Percentiles rank a stretch among this genome's conserved stretches.
Evolutionary conservation across 2,329 filamentous ascomycete genomes (phyloP).

Genomic region (Alternaria gansuensis): DNA sequence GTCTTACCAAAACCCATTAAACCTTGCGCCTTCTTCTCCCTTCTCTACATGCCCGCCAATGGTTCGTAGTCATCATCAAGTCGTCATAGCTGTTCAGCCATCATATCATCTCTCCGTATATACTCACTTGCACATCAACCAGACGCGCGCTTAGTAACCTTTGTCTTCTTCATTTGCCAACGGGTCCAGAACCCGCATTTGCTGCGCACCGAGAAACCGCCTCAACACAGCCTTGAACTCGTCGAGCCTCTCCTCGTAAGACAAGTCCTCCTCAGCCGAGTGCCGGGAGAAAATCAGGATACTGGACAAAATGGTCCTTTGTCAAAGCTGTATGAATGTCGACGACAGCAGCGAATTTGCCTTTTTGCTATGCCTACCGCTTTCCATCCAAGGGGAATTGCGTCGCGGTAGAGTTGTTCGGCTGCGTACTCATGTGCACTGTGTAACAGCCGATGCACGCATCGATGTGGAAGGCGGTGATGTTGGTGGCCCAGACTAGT

Average conservation of each 20-base stretch:
- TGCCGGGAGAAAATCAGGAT: no score
- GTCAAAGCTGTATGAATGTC: conserved; percentile 32
- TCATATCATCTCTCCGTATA: background rate
- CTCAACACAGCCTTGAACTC: conserved; percentile 32
- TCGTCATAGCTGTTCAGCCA: background rate
- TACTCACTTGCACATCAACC: conserved; percentile 13
- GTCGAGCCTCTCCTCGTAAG: conserved; percentile 12
- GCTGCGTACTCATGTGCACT: conserved; percentile 25
- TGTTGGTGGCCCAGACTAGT: conserved; percentile 41
- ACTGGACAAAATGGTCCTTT: background rate
- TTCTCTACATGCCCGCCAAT: background rate
- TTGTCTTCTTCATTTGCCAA: conserved; percentile 13
- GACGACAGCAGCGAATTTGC: conserved; percentile 42
- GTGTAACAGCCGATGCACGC: conserved; percentile 14
- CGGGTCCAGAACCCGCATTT: conserved; percentile 27
- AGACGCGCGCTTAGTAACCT: background rate
- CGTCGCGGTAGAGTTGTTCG: conserved; percentile 48
- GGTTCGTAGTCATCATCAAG: background rate
- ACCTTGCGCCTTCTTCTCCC: background rate
- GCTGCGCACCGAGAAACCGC: conserved; percentile 30
- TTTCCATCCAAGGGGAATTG: conserved; percentile 50
- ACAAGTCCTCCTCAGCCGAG: no score
- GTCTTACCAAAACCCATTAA: background rate
- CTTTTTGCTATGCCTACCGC: conserved; percentile 40
- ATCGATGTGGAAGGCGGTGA: conserved; percentile 41